phyloP scores from a whole-genome alignment of 208 protist genomes.

The Wallacemonas rigidus region DNA sequence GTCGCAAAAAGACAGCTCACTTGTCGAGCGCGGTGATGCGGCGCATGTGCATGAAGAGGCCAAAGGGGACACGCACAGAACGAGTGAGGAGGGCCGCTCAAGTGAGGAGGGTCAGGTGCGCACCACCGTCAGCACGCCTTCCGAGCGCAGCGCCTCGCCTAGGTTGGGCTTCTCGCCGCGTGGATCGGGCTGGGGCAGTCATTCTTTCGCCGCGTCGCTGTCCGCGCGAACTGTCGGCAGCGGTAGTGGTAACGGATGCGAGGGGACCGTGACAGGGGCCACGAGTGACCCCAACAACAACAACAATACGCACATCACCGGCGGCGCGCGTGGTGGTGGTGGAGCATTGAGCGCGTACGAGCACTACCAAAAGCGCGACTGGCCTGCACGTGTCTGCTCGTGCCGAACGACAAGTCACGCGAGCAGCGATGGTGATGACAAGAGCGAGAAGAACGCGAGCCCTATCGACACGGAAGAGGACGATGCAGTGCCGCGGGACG shows the following conservation, averaged over 20 bases:
- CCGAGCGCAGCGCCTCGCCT: background rate
- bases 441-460: background rate
- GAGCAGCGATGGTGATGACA: background rate
- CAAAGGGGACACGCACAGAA: no score
- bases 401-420: background rate
- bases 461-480: no score
- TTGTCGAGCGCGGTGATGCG: background rate
- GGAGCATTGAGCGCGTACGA: constrained; percentile 6
- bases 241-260: background rate
- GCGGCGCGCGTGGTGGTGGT: background rate
- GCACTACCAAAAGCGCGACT: constrained; percentile 2
- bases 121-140: background rate
- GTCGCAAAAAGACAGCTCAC: background rate
- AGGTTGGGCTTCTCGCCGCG: background rate
- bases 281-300: no score
- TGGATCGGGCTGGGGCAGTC: background rate
- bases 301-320: background rate
- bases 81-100: background rate
- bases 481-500: no score
- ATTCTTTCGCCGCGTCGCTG: constrained; percentile 1
- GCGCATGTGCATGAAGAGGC: background rate
- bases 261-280: background rate
- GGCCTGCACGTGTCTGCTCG: background rate
- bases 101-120: background rate
- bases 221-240: background rate